phyloP scores from a whole-genome alignment of 345 rosid species.

The Bruguiera gymnorhiza region DNA sequence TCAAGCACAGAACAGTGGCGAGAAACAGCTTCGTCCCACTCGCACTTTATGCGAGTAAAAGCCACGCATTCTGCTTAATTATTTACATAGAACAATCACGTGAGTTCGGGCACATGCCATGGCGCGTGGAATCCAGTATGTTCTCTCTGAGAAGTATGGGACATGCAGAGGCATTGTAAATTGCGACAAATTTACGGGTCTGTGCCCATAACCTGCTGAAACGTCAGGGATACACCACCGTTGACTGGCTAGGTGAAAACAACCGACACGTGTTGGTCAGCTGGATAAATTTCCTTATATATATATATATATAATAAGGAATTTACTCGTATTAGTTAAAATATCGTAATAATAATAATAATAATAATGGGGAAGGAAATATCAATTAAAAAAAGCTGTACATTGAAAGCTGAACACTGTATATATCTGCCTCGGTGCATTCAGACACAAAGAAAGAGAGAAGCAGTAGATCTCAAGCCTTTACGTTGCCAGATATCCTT shows the following conservation, averaged over 20 bases:
- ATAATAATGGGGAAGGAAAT: too few species aligned
- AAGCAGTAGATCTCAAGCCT: constrained; percentile 33
- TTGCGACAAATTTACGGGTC: constrained; percentile 18
- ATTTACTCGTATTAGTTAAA: too few species aligned
- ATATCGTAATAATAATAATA: too few species aligned
- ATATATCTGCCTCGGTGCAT: constrained; percentile 1
- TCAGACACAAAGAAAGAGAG: constrained; percentile 19
- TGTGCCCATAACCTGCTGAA: constrained; percentile 24
- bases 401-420: constrained; percentile 4
- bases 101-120: background rate
- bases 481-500: constrained; percentile 27
- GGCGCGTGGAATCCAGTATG: constrained; percentile 22
- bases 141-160: background rate
- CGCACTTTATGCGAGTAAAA: constrained; percentile 2
- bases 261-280: constrained; percentile 38
- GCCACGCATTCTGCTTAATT: constrained; percentile 5
- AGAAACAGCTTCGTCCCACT: background rate
- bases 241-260: constrained; percentile 27
- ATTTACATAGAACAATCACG: background rate
- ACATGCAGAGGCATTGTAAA: constrained; percentile 9
- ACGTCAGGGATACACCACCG: background rate
- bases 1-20: background rate
- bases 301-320: too few species aligned
- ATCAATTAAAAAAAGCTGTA: constrained; percentile 15
- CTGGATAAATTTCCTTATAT: background rate